These are phyloP conservation scores for Sporothrix phasma DNA, from an alignment of 2,329 filamentous ascomycete genomes.

Conservation along the genomic window DNA sequence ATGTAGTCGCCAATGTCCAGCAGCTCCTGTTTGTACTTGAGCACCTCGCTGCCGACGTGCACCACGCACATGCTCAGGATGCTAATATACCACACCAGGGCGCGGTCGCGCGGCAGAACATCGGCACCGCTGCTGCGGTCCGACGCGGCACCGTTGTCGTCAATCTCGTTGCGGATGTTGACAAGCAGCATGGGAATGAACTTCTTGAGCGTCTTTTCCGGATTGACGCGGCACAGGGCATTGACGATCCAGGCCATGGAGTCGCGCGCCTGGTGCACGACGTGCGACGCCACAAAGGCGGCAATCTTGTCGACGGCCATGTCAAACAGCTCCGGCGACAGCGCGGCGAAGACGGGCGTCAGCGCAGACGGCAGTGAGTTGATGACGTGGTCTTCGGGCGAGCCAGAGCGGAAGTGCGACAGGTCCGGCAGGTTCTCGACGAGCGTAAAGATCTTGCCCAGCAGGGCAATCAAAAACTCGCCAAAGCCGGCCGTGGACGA, in stretches of 20 bases:
- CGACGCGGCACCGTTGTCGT: slow-evolving; percentile 90
- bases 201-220: slow-evolving; percentile 82
- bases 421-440: slow-evolving; percentile 92
- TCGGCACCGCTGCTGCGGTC: slow-evolving; percentile 89
- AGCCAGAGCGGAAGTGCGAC: slow-evolving; percentile 75
- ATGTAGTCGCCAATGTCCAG: slow-evolving; percentile 90
- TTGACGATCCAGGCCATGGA: slow-evolving; percentile 99
- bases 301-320: slow-evolving; percentile 85
- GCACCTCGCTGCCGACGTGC: slow-evolving; percentile 81
- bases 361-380: slow-evolving; percentile 89
- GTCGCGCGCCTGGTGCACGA: slow-evolving; percentile 92
- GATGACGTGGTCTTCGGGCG: slow-evolving; percentile 93
- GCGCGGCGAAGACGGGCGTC: slow-evolving; percentile 76
- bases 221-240: slow-evolving; percentile 88
- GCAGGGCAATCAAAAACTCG: slow-evolving; percentile 81
- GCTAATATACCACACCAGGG: slow-evolving; percentile 91
- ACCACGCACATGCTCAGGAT: slow-evolving; percentile 98
- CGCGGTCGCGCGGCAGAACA: slow-evolving; percentile 83
- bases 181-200: slow-evolving; percentile 84
- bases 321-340: slow-evolving; percentile 90
- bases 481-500: slow-evolving; percentile 91
- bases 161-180: slow-evolving; percentile 92
- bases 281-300: slow-evolving; percentile 83
- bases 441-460: slow-evolving; percentile 91
- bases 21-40: slow-evolving; percentile 80